Base-by-base conservation (phyloP, 129 eudicot genomes). In the Helianthus annuus region DNA sequence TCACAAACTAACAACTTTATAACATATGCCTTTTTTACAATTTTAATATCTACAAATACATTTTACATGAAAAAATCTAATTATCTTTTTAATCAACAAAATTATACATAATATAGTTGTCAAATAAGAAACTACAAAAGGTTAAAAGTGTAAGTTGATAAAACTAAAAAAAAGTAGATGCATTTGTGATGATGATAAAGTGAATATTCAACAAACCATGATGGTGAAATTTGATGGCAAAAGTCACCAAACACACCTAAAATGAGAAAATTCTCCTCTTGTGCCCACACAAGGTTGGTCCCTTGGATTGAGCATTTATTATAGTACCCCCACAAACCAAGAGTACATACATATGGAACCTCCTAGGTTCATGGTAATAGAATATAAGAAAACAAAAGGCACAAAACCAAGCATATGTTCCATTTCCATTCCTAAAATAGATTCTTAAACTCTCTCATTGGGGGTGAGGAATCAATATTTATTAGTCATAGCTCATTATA, bases 121-220 rank as follows among this genome's bases (percentile, higher is more conserved):
- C 19, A 68, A 68, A 32, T 65, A 68, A 59, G 13, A 46, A 15
- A 59, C 46, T 59, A 48, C 34, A 59, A 14, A 34, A 13, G 11
- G 7, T 48, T 48, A 27, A 76, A 12, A 58, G 14, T 36, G 38
- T 42, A 59, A 38, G 44, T 61, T 24, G 36, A 69, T 32, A 36
- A 38, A 17, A 60, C 52, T 36, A 51, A 51, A n/a, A 51, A 51
- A n/a, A 77, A 24, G 59, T 29, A 58, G 51, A 48, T 58, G 44
- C 48, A 59, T 59, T 6, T 19, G 10, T 56, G 49, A 68, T 59
- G 49, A 68, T 59, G 59, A 9, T 19, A 14, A 39, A 69, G 15
- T 44, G 56, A 17, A 55, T 55, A 68, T 60, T 40, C 59, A 69
- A 69, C 81, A 60, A 59, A 77, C 39, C 76, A 69, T 62, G 72